Evolutionary conservation across 129 eudicot genomes (phyloP), one percentile per base, ranked within the genome.

Genomic region (Lactuca saligna): DNA sequence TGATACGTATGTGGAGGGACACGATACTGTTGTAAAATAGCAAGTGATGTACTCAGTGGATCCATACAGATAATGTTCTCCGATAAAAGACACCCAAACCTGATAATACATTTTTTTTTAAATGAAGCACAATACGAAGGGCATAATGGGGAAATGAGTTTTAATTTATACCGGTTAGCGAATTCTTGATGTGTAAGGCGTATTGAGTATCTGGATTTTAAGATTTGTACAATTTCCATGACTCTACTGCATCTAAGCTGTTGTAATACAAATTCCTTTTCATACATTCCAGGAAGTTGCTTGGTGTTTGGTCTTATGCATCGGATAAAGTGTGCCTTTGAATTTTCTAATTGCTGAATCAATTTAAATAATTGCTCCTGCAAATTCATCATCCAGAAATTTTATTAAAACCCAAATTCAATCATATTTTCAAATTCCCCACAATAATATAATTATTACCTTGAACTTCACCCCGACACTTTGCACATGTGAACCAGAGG

Each of bases 131-230:
- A 56, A 73, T 33, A 63, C 16, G 65, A 57, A 15, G 42, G 16
- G 32, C 39, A 3, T 17, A 33, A 76, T 11, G 15, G 51, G 53
- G 20, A 51, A 20, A 42, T 55, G 35, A 42, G 70, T 50, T 51
- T 33, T 49, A 12, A 48, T 46, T 68, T 2, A 41, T 69, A 93
- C 99, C 99, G 82, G 70, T 62, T 74, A 34, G 97, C 79, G 63
- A 94, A 94, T 70, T 94, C 94, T 80, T 94, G 94, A 82, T 94
- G 99, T 13, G 93, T 82, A 66, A 94, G 49, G 56, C 94, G 74
- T 41, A 84, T 80, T 49, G 96, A 91, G 75, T 85, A 90, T 58
- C 97, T 85, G 25, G 88, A 85, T 76, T 82, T 87, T 44, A 94
- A 78, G 46, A 94, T 85, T 72, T 96, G 82, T 25, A 87, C 87